Conservation (phyloP, 331 rosid species). For the Spiraea crenata region DNA sequence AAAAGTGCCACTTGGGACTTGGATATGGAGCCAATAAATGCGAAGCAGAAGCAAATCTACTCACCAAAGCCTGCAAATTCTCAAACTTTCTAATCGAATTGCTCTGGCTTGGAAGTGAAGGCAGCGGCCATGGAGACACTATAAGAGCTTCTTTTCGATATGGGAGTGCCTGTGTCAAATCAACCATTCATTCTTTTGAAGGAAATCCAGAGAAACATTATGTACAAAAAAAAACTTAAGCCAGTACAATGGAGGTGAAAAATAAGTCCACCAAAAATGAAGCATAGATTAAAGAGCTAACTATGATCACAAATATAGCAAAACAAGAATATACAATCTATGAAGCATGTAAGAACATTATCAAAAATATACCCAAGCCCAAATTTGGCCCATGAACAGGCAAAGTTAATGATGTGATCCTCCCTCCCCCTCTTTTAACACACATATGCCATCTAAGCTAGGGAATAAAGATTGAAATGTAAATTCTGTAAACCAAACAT, state of each 20-base stretch:
- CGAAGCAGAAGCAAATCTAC: conserved; percentile 26
- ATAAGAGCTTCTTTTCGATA: conserved; percentile 73
- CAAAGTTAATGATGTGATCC: not conserved
- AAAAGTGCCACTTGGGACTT: not conserved
- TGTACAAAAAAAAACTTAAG: not conserved
- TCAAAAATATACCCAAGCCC: not conserved
- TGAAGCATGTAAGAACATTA: not conserved
- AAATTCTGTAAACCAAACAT: not conserved
- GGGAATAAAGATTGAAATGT: not conserved
- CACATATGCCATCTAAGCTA: not conserved
- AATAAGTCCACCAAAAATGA: not conserved
- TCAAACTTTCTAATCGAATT: conserved; percentile 75
- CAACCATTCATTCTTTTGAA: not conserved
- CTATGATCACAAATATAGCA: not conserved
- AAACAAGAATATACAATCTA: not conserved
- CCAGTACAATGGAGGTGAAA: not conserved
- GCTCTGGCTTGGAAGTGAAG: conserved; percentile 61
- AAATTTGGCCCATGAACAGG: not conserved
- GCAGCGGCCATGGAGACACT: conserved; percentile 81
- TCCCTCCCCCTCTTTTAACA: not conserved
- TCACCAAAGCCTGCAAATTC: conserved; percentile 84
- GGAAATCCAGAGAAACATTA: not conserved
- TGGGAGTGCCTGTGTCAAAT: conserved; percentile 75
- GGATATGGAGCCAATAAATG: conserved; percentile 13
- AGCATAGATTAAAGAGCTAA: not conserved